Base-by-base conservation (phyloP, 140 eudicot genomes). In the Bidens hawaiensis region DNA sequence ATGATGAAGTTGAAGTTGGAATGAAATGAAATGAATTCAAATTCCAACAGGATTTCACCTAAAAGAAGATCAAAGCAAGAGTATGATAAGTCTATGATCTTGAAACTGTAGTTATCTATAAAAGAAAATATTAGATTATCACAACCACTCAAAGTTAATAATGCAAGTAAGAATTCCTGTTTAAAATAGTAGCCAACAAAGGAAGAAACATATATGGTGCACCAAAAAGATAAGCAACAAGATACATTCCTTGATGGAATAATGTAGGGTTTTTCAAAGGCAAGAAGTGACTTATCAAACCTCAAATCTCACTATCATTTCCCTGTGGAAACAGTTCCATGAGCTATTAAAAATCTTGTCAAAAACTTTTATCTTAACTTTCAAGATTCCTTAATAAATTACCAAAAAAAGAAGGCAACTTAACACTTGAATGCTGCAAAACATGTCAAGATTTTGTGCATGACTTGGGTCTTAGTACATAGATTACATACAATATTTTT, bases 271-370 rank as follows among this genome's bases (percentile, higher is more conserved):
- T 43, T 72, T 56, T 72, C n/a, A 61, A 53, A 61, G 71, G 67
- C 61, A 63, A 54, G 81, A 76, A 76, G 81, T 69, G 76, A 76
- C 81, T 69, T 53, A 33, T 64, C 76, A 76, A 76, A 69, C 61
- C 62, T 69, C 79, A 63, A 48, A 68, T 24, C 78, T 73, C 78
- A 66, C 68, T 30, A 58, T 66, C 74, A 74, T 31, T 49, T 48
- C 74, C 74, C 74, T 58, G 78, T 74, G 62, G 56, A 59, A 65
- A 73, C 45, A 73, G 62, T 71, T 48, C n/a, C 56, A 62, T 34
- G 6, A 18, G 50, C 64, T 62, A 51, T 28, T 47, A 50, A 48
- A 65, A 50, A 73, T 65, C 45, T 46, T 47, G 49, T 8, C 38
- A 63, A 62, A 63, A 28, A 41, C 33, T 26, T 45, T 56, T n/a